A percentile compares a stretch with the other conserved stretches of the same genome.
These are phyloP conservation scores for Cystobasidium ongulense DNA, from an alignment of 768 basidiomycete genomes.

Conservation along the genomic window DNA sequence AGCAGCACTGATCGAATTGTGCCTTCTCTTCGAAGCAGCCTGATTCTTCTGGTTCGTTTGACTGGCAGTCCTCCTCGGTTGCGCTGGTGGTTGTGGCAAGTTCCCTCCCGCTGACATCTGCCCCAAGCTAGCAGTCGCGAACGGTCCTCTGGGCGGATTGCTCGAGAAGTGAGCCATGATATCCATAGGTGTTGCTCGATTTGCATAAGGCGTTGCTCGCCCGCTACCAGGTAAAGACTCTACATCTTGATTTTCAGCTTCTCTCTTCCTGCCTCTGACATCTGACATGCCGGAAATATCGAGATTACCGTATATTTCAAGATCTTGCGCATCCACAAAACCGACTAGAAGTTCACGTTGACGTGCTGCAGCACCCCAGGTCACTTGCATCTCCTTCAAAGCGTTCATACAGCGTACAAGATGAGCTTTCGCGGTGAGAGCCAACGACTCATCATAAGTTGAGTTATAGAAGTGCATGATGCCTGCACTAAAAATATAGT, in stretches of 20 bases:
- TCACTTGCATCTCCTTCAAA: slow-evolving; percentile 40
- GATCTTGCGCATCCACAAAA: background rate
- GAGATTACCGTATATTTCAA: background rate
- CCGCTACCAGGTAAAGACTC: slow-evolving; percentile 9
- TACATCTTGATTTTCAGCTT: slow-evolving; percentile 25
- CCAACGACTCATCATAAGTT: slow-evolving; percentile 46
- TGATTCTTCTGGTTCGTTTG: background rate
- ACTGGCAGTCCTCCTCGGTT: background rate
- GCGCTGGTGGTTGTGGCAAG: background rate
- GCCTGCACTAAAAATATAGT: slow-evolving; percentile 44
- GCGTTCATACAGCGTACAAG: slow-evolving; percentile 39
- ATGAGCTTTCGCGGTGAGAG: slow-evolving; percentile 37
- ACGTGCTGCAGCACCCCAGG: slow-evolving; percentile 30
- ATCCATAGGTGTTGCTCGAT: background rate
- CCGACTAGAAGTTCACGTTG: slow-evolving; percentile 30
- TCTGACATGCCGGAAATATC: background rate
- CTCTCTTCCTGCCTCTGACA: slow-evolving; percentile 17
- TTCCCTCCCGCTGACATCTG: background rate
- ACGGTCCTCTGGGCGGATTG: background rate
- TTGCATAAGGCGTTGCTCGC: background rate
- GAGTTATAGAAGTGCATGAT: slow-evolving; percentile 44
- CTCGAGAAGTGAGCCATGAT: background rate
- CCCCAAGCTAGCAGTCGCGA: background rate
- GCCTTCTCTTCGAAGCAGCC: background rate
- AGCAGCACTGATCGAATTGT: slow-evolving; percentile 24